phyloP scores from a whole-genome alignment of 2,329 filamentous ascomycete genomes.

The Cladophialophora bantiana region DNA sequence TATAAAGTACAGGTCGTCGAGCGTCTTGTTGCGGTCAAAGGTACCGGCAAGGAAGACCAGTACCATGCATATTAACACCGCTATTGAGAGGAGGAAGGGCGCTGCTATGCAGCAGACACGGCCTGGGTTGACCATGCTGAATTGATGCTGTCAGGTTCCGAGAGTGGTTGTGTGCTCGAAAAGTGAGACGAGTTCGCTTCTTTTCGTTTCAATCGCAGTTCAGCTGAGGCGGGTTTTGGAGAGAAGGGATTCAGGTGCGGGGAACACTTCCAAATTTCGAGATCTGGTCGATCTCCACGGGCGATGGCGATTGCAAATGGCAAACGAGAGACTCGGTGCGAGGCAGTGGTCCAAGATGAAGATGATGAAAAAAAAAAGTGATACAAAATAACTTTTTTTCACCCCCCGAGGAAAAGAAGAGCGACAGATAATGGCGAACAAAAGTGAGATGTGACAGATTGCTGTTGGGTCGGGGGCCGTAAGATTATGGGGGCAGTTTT shows the following conservation, averaged over 20 bases:
- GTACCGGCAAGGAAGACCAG: constrained; percentile 66
- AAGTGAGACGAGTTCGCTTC: constrained; percentile 10
- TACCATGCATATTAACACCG: constrained; percentile 72
- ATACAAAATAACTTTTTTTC: background rate
- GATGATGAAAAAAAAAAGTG: background rate
- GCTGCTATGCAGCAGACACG: constrained; percentile 85
- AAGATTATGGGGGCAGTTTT: constrained; percentile 24
- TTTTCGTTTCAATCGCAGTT: background rate
- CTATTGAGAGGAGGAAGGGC: constrained; percentile 82
- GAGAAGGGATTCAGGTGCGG: constrained; percentile 17
- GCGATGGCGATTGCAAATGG: background rate
- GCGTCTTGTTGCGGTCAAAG: constrained; percentile 55
- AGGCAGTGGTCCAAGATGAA: background rate
- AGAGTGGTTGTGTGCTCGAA: background rate
- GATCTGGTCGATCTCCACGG: background rate
- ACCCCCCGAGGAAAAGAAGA: background rate
- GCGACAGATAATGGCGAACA: constrained; percentile 13
- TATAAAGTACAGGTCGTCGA: constrained; percentile 64
- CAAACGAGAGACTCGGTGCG: constrained; percentile 7
- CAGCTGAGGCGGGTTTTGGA: constrained; percentile 15
- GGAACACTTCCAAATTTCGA: constrained; percentile 10
- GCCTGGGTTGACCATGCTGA: constrained; percentile 72
- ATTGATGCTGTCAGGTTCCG: background rate
- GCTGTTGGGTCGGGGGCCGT: constrained; percentile 13
- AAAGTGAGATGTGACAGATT: constrained; percentile 12